Percentiles rank a stretch among this genome's conserved stretches.
Conservation (phyloP, 306 rosid genomes). For the Ochetophila trinervis region DNA sequence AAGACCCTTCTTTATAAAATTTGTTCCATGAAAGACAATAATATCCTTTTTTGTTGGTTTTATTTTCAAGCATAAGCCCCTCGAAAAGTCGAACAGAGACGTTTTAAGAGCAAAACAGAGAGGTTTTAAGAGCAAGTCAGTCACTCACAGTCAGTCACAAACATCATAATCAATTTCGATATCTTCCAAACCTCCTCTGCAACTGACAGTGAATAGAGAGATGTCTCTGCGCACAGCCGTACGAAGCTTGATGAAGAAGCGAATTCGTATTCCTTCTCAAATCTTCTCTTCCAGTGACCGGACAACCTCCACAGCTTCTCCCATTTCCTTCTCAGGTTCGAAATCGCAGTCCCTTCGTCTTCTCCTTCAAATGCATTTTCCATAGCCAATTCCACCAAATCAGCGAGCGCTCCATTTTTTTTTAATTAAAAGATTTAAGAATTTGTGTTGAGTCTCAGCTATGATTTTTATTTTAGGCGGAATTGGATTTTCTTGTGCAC, state of each 20-base stretch:
- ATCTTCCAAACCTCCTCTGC: not conserved
- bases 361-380: not conserved
- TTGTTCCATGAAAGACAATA: too few relatives aligned
- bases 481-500: slow-evolving; percentile 15
- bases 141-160: too few relatives aligned
- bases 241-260: slow-evolving; percentile 29
- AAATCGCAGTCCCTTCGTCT: not conserved
- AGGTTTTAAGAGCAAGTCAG: too few relatives aligned
- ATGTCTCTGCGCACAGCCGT: slow-evolving; percentile 49
- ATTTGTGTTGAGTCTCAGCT: not conserved
- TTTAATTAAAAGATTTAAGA: not conserved
- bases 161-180: too few relatives aligned
- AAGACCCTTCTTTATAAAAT: too few relatives aligned
- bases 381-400: not conserved
- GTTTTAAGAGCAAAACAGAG: too few relatives aligned
- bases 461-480: slow-evolving; percentile 32
- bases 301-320: slow-evolving; percentile 15
- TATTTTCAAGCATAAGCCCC: too few relatives aligned
- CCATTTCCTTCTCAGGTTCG: slow-evolving; percentile 34
- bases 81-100: too few relatives aligned
- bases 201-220: not conserved
- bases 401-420: not conserved
- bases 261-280: slow-evolving; percentile 35
- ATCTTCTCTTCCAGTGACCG: slow-evolving; percentile 13
- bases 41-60: too few relatives aligned